Evolutionary conservation across 768 basidiomycete genomes (phyloP), one percentile per base, ranked within the genome.

Genomic region (Calocybe gangraenosa): DNA sequence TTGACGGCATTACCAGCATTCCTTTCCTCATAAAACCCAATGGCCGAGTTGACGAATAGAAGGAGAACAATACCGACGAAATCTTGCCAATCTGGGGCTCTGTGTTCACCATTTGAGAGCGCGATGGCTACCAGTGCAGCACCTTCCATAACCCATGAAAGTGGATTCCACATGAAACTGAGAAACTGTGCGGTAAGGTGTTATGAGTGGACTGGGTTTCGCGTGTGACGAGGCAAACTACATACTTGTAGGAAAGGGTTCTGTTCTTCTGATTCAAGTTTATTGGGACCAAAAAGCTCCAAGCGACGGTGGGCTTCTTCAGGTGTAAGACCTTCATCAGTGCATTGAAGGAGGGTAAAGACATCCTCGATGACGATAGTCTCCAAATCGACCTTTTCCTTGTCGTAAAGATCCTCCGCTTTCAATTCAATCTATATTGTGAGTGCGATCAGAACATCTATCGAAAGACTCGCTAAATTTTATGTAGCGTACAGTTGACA

Each of bases 101-200:
- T 71, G 45, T 74, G 70, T 57, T 83, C 82, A 67, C 95, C 95
- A 67, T 98, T 98, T 45, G 95, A 96, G 22, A 98, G 81, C 33
- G 81, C 92, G 64, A 98, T 98, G 38, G 95, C 94, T 54, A 93
- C 92, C 22, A 92, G 75, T 7, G 91, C 89, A 31, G 93, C 93
- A 51, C 86, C 92, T 68, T 98, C 95, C 95, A 98, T 98, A 67
- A 98, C 95, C 95, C 95, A 98, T 25, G 95, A 98, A 10, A 98
- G 75, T 35, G 95, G 95, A 71, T 98, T 98, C 95, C 95, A 98
- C 95, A 97, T 98, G 79, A 98, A 98, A 63, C 84, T 83, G 56
- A 92, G 70, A 68, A 94, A 92, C 88, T 90, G 34, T 37, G 25
- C 37, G 1, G 13, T 18, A 21, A 44, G 33, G 17, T 39, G n/a